Evolutionary conservation across 2,329 filamentous ascomycete species (phyloP).

Genomic region (Curvularia verruculosa): DNA sequence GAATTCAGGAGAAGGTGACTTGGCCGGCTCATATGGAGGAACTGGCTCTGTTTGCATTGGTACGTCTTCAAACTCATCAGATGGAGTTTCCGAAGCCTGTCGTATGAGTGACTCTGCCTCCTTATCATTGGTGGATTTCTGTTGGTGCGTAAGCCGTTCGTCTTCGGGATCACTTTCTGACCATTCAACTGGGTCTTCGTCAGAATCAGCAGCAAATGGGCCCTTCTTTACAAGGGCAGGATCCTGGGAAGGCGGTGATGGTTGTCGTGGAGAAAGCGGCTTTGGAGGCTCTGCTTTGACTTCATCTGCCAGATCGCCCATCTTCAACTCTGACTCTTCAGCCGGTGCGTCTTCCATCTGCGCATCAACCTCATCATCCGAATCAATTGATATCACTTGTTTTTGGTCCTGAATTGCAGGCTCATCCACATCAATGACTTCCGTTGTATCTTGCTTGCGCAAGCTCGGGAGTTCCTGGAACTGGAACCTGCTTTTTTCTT

Average conservation of each 20-base stretch:
- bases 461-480: conserved; percentile 67
- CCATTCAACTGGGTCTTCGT: conserved; percentile 57
- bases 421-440: conserved; percentile 57
- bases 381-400: conserved; percentile 67
- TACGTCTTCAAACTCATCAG: conserved; percentile 60
- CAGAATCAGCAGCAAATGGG: conserved; percentile 40
- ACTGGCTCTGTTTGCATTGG: conserved; percentile 18
- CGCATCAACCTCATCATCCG: conserved; percentile 60
- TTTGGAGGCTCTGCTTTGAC: conserved; percentile 51
- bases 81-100: conserved; percentile 47
- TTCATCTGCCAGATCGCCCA: conserved; percentile 55
- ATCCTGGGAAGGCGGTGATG: conserved; percentile 30
- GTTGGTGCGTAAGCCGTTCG: conserved; percentile 17
- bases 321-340: conserved; percentile 41
- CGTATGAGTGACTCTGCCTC: conserved; percentile 38
- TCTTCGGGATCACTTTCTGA: conserved; percentile 58
- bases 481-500: conserved; percentile 64
- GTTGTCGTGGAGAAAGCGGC: conserved; percentile 26
- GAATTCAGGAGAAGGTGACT: conserved; percentile 57
- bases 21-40: conserved; percentile 25
- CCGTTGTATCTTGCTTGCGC: conserved; percentile 60
- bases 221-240: conserved; percentile 22
- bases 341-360: conserved; percentile 43
- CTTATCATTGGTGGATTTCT: conserved; percentile 1
- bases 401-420: conserved; percentile 51